These are phyloP conservation scores for Lentinula sp. DNA, from an alignment of 768 basidiomycete genomes.

Conservation along the genomic window DNA sequence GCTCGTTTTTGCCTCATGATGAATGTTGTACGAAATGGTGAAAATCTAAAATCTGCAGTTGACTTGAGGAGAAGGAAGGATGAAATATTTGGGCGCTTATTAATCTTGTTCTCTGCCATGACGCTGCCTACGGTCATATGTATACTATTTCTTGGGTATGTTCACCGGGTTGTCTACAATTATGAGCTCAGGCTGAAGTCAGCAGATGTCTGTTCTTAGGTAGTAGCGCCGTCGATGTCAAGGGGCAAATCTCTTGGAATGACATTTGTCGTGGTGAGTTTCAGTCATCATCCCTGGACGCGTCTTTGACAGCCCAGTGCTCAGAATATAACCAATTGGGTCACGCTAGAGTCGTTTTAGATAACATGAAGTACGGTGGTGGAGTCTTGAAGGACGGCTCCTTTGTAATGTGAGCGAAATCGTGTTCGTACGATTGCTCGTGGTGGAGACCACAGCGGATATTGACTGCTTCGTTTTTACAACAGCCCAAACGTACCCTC, in stretches of 20 bases:
- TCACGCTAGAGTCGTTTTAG: constrained; percentile 51
- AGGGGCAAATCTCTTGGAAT: constrained; percentile 66
- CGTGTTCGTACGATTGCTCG: background rate
- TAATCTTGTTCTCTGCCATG: constrained; percentile 1
- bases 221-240: constrained; percentile 43
- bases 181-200: background rate
- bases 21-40: background rate
- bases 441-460: background rate
- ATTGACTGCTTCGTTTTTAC: constrained; percentile 1
- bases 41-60: background rate
- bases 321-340: constrained; percentile 38
- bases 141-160: constrained; percentile 6
- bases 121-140: background rate
- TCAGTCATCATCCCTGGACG: constrained; percentile 2
- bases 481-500: constrained; percentile 58
- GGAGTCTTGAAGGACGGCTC: constrained; percentile 50
- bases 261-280: constrained; percentile 55
- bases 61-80: background rate
- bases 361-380: constrained; percentile 49
- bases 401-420: constrained; percentile 58
- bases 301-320: constrained; percentile 4
- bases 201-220: constrained; percentile 1
- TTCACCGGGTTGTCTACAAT: background rate
- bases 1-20: constrained; percentile 93
- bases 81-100: background rate